Evolutionary conservation across 345 rosid species (phyloP).

Genomic region (Moricandia arvensis): DNA sequence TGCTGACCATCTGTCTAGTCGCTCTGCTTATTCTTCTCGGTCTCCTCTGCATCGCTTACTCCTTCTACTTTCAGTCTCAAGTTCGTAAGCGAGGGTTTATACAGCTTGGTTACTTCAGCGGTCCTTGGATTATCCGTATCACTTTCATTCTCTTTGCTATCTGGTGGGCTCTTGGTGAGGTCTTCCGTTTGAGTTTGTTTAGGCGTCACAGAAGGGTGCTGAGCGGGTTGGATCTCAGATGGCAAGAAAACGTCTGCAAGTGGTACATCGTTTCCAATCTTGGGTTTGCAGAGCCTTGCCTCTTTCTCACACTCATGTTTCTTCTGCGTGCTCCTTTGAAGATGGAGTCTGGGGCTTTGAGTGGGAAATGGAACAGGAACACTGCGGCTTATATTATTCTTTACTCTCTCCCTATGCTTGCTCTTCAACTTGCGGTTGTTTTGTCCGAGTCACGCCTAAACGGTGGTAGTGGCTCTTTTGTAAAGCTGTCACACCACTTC

Average conservation of each 20-base stretch:
- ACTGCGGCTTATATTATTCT: conserved; percentile 64
- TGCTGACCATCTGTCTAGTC: conserved; percentile 86
- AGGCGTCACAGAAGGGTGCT: conserved; percentile 55
- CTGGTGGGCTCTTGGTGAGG: conserved; percentile 95
- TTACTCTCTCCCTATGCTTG: conserved; percentile 74
- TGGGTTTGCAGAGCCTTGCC: conserved; percentile 97
- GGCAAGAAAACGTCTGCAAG: conserved; percentile 92
- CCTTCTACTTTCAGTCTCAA: conserved; percentile 70
- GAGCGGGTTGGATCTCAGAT: conserved; percentile 55
- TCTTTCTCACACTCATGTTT: conserved; percentile 79
- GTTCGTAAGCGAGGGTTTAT: conserved; percentile 53
- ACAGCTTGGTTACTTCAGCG: conserved; percentile 71
- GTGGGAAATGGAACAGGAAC: conserved; percentile 71
- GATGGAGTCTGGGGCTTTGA: conserved; percentile 66
- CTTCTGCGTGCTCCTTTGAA: conserved; percentile 90
- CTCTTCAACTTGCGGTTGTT: conserved; percentile 73
- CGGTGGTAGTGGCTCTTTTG: conserved; percentile 48
- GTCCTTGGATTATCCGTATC: conserved; percentile 93
- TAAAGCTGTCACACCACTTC: conserved; percentile 61
- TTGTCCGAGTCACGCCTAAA: conserved; percentile 59
- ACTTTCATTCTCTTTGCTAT: conserved; percentile 56
- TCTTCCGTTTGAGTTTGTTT: conserved; percentile 67
- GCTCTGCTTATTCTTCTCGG: conserved; percentile 68
- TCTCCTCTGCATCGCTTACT: conserved; percentile 75
- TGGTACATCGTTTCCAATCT: conserved; percentile 80